Evolutionary conservation across 208 protist genomes (phyloP).

Genomic region (Leptomonas pyrrhocoris): DNA sequence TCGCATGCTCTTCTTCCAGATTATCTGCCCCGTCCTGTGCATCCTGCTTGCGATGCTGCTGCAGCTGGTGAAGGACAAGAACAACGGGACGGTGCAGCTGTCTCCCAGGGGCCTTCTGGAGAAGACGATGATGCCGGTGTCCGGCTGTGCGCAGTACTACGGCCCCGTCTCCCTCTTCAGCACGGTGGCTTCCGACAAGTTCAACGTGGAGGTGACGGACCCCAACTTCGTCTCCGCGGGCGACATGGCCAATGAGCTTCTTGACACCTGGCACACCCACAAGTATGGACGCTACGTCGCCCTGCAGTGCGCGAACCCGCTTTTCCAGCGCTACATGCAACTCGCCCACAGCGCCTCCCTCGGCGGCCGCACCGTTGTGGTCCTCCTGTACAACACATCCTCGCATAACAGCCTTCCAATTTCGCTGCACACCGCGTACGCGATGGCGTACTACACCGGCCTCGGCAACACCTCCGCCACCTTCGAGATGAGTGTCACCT

Average conservation of each 20-base stretch:
- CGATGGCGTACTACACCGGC: background rate
- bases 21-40: conserved; percentile 70
- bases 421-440: conserved; percentile 43
- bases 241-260: conserved; percentile 30
- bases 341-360: conserved; percentile 24
- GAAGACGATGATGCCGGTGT: conserved; percentile 38
- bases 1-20: conserved; percentile 71
- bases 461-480: conserved; percentile 16
- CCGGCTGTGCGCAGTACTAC: conserved; percentile 37
- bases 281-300: conserved; percentile 26
- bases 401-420: conserved; percentile 46
- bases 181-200: background rate
- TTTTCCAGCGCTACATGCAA: conserved; percentile 46
- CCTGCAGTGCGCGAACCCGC: conserved; percentile 37
- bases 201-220: conserved; percentile 17
- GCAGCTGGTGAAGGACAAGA: conserved; percentile 38
- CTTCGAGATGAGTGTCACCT: conserved; percentile 14
- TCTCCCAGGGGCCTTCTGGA: conserved; percentile 42
- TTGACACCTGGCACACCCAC: conserved; percentile 47
- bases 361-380: conserved; percentile 10
- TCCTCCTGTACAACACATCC: conserved; percentile 73
- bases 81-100: conserved; percentile 30
- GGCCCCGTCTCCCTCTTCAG: conserved; percentile 4
- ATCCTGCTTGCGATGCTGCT: conserved; percentile 75
- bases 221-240: conserved; percentile 31